These are phyloP conservation scores for Brettanomyces sp. DNA, from an alignment of 805 yeast species.

Conservation along the genomic window DNA sequence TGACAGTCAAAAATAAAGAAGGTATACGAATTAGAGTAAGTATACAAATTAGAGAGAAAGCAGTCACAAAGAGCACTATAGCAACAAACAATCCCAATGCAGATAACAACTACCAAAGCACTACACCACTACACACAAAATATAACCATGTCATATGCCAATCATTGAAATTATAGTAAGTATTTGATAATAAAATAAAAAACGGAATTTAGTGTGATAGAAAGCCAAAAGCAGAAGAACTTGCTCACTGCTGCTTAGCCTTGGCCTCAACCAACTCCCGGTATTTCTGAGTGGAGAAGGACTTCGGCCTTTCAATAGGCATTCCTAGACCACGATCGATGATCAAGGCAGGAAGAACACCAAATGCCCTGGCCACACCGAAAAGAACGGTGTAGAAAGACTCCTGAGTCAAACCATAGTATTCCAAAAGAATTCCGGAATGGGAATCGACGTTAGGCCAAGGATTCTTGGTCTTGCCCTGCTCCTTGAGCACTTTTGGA, in stretches of 20 bases:
- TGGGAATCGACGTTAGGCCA: slow-evolving; percentile 90
- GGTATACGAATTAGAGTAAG: too few relatives aligned
- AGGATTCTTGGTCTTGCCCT: slow-evolving; percentile 88
- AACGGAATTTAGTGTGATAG: too few relatives aligned
- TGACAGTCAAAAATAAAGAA: too few relatives aligned
- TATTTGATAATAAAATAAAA: too few relatives aligned
- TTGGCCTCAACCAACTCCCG: slow-evolving; percentile 56
- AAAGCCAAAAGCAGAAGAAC: too few relatives aligned
- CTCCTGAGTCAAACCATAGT: slow-evolving; percentile 76
- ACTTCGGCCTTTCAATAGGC: slow-evolving; percentile 84
- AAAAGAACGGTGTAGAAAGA: slow-evolving; percentile 79
- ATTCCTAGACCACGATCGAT: slow-evolving; percentile 76
- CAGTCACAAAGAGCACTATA: too few relatives aligned
- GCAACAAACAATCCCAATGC: too few relatives aligned
- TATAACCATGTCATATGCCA: too few relatives aligned
- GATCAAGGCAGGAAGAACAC: slow-evolving; percentile 79
- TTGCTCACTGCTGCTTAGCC: slow-evolving; percentile 8
- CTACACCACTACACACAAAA: too few relatives aligned
- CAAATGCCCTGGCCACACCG: slow-evolving; percentile 82
- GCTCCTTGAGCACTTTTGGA: slow-evolving; percentile 69
- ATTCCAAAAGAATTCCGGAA: slow-evolving; percentile 77
- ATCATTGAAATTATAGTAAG: too few relatives aligned
- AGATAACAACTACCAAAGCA: too few relatives aligned
- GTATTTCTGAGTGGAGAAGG: slow-evolving; percentile 90
- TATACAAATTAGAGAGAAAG: too few relatives aligned